Evolutionary conservation across 305 asterid species (phyloP), one percentile per base, ranked within the genome.

Genomic region (Fraxinus angustifolia): DNA sequence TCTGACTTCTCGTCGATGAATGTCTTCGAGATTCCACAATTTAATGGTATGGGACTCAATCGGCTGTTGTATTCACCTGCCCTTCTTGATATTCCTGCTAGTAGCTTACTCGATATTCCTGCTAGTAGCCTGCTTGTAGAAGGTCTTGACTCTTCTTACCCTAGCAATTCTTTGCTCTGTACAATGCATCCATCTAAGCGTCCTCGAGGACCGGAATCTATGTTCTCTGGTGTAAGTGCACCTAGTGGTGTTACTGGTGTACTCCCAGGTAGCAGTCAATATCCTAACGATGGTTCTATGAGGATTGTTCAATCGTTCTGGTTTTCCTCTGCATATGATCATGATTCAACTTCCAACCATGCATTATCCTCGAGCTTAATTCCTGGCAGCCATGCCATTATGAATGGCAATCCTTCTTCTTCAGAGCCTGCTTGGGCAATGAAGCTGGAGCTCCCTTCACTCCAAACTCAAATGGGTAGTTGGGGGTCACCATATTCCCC

Each of bases 401-500:
- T 78, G 79, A 86, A 83, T 83, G 85, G 79, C 80, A 81, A 82
- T 60, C 73, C 84, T 73, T 81, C 88, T 81, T 73, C 89, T 83
- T 83, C 82, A 21, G 85, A 82, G 79, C 76, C 82, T 78, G 50
- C 40, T 11, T 81, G 85, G 85, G 78, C 82, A 21, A 48, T 26
- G 82, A 86, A 81, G 84, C 53, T 76, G 79, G 89, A 84, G 87
- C 87, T 86, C 87, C 87, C 89, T 84, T 86, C 89, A 73, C 35
- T 81, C 89, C 89, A 86, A 86, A 86, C 80, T 77, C 84, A 53
- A 85, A 84, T 83, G 77, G 77, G 81, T 80, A 82, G 80, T 62
- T 90, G 92, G 90, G 82, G 86, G 8, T 81, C 89, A 65, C 88
- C 89, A 50, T 83, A 90, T 53, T 86, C 92, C 81, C 89, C 91